Evolutionary conservation across 305 asterid species (phyloP).

Genomic region (Striga hermonthica): DNA sequence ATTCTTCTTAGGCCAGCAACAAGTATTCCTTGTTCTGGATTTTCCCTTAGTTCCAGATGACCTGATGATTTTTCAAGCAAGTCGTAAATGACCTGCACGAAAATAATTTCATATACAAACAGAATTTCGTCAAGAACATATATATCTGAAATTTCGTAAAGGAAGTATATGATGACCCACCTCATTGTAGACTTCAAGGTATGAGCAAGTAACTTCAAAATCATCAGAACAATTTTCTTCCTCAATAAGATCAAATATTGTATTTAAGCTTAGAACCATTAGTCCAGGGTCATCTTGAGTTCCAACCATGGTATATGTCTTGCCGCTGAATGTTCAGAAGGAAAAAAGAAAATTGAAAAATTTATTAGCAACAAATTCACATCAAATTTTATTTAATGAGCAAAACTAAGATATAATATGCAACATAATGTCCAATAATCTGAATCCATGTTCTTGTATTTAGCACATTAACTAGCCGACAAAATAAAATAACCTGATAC

Average conservation of each 20-base stretch:
- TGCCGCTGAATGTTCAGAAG: conserved; percentile 55
- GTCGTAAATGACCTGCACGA: conserved; percentile 85
- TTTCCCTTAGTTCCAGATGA: conserved; percentile 94
- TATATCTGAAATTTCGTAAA: conserved; percentile 18
- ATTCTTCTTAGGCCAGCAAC: conserved; percentile 94
- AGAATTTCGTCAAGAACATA: conserved; percentile 10
- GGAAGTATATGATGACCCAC: conserved; percentile 39
- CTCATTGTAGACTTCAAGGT: conserved; percentile 98
- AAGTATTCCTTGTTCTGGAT: conserved; percentile 84
- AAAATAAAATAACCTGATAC: conserved; percentile 8
- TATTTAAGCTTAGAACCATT: conserved; percentile 91
- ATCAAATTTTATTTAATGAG: background rate
- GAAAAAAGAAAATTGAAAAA: conserved; percentile 12
- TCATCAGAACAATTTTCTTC: conserved; percentile 61
- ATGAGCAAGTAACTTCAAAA: conserved; percentile 83
- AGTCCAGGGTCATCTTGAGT: conserved; percentile 89
- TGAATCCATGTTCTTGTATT: conserved; percentile 18
- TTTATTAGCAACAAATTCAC: conserved; percentile 6
- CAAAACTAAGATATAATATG: background rate
- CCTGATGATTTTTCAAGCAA: conserved; percentile 90
- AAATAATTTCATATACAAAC: conserved; percentile 29
- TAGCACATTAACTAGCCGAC: conserved; percentile 4
- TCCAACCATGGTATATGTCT: conserved; percentile 97
- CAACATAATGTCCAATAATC: background rate
- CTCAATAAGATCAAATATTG: conserved; percentile 73